Percentiles rank a stretch among this genome's conserved stretches.
Conservation (phyloP, 108 stramenopile species). For the Cylindrotheca closterium region DNA sequence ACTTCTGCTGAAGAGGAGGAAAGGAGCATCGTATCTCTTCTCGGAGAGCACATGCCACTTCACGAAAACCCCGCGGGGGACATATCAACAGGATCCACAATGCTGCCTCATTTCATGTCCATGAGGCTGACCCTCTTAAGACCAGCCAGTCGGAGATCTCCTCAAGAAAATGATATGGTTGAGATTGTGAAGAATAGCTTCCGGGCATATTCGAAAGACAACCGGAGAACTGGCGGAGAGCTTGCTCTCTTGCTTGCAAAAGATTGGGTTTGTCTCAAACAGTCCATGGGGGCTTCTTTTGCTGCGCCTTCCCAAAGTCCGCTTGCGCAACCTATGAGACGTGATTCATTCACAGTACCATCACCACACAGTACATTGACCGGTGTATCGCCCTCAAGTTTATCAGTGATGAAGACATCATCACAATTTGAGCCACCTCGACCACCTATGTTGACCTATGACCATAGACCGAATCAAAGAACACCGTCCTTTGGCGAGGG, state of each 20-base stretch:
- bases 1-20: slow-evolving; percentile 33
- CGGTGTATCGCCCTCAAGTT: background rate
- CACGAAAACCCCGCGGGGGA: slow-evolving; percentile 14
- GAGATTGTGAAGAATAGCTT: slow-evolving; percentile 61
- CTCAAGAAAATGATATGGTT: slow-evolving; percentile 52
- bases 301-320: background rate
- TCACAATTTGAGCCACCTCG: background rate
- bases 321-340: background rate
- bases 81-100: slow-evolving; percentile 4
- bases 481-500: background rate
- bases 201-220: slow-evolving; percentile 41
- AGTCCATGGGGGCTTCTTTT: background rate
- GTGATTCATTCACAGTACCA: background rate
- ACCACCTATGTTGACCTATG: background rate
- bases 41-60: slow-evolving; percentile 64
- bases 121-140: slow-evolving; percentile 67
- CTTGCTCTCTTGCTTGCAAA: slow-evolving; percentile 46
- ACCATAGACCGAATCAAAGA: background rate
- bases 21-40: slow-evolving; percentile 53
- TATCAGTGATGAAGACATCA: no score
- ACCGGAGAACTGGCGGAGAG: slow-evolving; percentile 35
- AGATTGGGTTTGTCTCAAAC: slow-evolving; percentile 50
- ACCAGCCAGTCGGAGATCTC: slow-evolving; percentile 42
- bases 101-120: slow-evolving; percentile 50
- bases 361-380: background rate